Evolutionary conservation across 441 rosid species (phyloP).

Genomic region (Francoa sonchifolia): DNA sequence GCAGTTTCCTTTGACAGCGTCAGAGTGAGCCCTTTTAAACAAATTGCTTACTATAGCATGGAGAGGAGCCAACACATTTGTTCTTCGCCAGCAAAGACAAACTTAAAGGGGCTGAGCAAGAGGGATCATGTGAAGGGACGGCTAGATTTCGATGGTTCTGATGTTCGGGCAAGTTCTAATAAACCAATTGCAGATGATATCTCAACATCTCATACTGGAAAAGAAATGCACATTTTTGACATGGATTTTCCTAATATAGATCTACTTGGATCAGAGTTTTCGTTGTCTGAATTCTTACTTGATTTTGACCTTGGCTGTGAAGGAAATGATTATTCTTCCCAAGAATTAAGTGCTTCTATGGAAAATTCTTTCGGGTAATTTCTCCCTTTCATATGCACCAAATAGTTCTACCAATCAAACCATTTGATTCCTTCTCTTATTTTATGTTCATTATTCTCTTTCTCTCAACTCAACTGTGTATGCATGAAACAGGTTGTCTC

Average conservation of each 20-base stretch:
- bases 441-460: background rate
- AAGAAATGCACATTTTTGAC: conserved; percentile 44
- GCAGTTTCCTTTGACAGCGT: conserved; percentile 55
- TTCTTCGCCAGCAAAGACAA: conserved; percentile 42
- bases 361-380: conserved; percentile 47
- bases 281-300: conserved; percentile 54
- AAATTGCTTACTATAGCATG: conserved; percentile 35
- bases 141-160: conserved; percentile 56
- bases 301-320: conserved; percentile 58
- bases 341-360: conserved; percentile 20
- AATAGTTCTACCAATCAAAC: too few relatives aligned
- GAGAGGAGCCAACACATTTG: conserved; percentile 55
- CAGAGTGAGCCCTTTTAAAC: conserved; percentile 61
- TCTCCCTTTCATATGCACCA: conserved; percentile 10
- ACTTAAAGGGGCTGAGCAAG: conserved; percentile 26
- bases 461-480: too few relatives aligned
- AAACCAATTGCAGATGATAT: conserved; percentile 18
- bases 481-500: conserved; percentile 51
- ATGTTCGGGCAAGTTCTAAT: conserved; percentile 18
- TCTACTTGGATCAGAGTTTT: conserved; percentile 45
- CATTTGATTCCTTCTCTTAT: background rate
- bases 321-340: conserved; percentile 25
- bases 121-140: conserved; percentile 60
- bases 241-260: conserved; percentile 59
- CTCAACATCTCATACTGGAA: conserved; percentile 48